These are phyloP conservation scores for Talaromyces ruber DNA, from an alignment of 495 filamentous ascomycete genomes.

Conservation along the genomic window DNA sequence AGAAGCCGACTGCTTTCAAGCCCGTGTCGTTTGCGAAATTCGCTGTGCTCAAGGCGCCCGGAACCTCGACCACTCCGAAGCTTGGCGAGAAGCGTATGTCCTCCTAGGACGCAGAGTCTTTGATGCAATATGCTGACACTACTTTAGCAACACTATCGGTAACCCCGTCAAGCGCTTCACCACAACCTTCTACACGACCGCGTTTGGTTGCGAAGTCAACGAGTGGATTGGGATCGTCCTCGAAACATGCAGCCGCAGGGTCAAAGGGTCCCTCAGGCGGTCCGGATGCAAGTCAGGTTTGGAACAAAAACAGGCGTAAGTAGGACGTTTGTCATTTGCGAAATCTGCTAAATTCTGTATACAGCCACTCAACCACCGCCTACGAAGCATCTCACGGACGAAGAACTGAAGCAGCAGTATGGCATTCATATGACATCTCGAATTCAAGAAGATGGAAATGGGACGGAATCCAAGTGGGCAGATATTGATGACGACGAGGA, in stretches of 20 bases:
- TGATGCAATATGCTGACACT: constrained; percentile 14
- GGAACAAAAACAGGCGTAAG: constrained; percentile 97
- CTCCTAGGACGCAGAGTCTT: neutral
- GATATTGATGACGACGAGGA: constrained; percentile 99
- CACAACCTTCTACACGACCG: constrained; percentile 41
- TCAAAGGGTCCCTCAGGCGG: constrained; percentile 40
- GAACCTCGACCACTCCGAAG: constrained; percentile 46
- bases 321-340: constrained; percentile 9
- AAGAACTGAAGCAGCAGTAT: constrained; percentile 90
- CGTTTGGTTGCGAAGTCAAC: constrained; percentile 62
- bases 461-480: constrained; percentile 89
- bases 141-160: constrained; percentile 30
- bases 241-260: constrained; percentile 35
- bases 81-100: constrained; percentile 46
- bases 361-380: constrained; percentile 69
- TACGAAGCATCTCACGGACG: constrained; percentile 90
- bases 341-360: constrained; percentile 18
- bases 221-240: constrained; percentile 42
- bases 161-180: constrained; percentile 30
- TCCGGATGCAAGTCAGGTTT: constrained; percentile 71
- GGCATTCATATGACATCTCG: constrained; percentile 94
- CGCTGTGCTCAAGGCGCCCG: constrained; percentile 41
- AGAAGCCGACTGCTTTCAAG: constrained; percentile 86
- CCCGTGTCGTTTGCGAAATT: constrained; percentile 87
- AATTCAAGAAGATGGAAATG: constrained; percentile 71